A percentile compares a stretch with the other conserved stretches of the same genome.
Evolutionary conservation across 371 early-diverging fungal species (phyloP).

Genomic region (Mucor circinelloides): DNA sequence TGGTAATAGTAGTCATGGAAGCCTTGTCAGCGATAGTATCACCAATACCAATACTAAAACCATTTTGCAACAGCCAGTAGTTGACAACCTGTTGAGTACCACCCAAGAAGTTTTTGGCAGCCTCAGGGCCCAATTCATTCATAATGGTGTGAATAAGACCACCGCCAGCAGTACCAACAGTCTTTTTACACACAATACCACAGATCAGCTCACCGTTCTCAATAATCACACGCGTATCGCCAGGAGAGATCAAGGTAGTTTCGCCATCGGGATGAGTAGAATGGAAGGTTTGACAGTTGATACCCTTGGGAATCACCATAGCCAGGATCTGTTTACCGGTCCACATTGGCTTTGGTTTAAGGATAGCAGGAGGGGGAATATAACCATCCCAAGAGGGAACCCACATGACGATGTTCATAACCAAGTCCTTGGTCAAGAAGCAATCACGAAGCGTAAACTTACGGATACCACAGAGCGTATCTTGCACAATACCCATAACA

Average conservation of each 20-base stretch:
- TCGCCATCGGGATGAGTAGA: constrained; percentile 87
- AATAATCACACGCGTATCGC: constrained; percentile 93
- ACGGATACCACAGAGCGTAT: constrained; percentile 96
- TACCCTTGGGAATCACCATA: constrained; percentile 92
- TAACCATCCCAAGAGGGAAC: constrained; percentile 95
- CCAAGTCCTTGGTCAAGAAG: constrained; percentile 88
- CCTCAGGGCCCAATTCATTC: constrained; percentile 94
- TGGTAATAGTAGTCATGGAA: constrained; percentile 88
- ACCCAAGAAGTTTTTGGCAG: constrained; percentile 93
- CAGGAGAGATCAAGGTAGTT: constrained; percentile 77
- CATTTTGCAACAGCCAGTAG: constrained; percentile 94
- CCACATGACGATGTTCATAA: constrained; percentile 97
- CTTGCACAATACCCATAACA: constrained; percentile 99
- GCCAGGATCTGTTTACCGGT: constrained; percentile 98
- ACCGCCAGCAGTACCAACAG: constrained; percentile 93
- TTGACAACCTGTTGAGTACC: constrained; percentile 96
- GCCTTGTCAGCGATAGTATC: constrained; percentile 95
- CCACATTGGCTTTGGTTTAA: constrained; percentile 97
- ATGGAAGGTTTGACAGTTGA: constrained; percentile 83
- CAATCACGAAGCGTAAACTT: constrained; percentile 97
- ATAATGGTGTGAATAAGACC: constrained; percentile 97
- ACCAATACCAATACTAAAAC: constrained; percentile 99
- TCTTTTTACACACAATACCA: constrained; percentile 98
- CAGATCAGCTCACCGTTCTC: constrained; percentile 93
- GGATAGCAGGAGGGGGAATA: constrained; percentile 92